phyloP scores from a whole-genome alignment of 2,329 filamentous ascomycete species.

The Ceratocystis destructans region DNA sequence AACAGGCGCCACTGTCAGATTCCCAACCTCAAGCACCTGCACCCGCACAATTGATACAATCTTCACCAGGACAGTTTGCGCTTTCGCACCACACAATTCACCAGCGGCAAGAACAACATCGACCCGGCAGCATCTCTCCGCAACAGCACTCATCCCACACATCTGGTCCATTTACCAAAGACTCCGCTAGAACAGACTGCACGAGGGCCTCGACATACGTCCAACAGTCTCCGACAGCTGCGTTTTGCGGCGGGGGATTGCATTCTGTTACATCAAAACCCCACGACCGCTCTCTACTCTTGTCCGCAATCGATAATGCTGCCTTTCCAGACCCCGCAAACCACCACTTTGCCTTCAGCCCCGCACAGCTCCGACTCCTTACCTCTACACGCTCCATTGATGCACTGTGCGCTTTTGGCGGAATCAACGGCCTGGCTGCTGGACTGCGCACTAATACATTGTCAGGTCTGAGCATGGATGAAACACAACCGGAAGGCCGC shows the following conservation, averaged over 20 bases:
- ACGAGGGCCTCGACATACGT: constrained; percentile 5
- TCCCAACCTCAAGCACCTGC: neutral
- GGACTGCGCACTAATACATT: constrained; percentile 37
- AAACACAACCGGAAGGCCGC: constrained; percentile 32
- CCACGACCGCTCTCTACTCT: constrained; percentile 1
- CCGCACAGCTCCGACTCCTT: constrained; percentile 40
- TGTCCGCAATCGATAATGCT: constrained; percentile 10
- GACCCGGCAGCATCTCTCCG: neutral
- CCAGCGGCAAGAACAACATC: neutral
- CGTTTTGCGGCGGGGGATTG: neutral
- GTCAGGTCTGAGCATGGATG: constrained; percentile 38
- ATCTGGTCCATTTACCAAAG: neutral
- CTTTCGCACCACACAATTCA: neutral
- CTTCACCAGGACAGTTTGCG: neutral
- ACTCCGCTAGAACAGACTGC: constrained; percentile 6
- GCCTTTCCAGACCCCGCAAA: constrained; percentile 12
- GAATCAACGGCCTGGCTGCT: constrained; percentile 37
- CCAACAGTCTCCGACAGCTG: neutral
- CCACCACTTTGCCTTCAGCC: constrained; percentile 41
- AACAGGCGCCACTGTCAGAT: neutral
- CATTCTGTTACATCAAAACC: neutral
- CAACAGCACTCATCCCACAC: neutral
- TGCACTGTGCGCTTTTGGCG: constrained; percentile 39
- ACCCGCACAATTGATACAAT: neutral
- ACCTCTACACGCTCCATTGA: constrained; percentile 36